Base-by-base conservation (phyloP, 768 basidiomycete genomes). In the Suillus decipiens region DNA sequence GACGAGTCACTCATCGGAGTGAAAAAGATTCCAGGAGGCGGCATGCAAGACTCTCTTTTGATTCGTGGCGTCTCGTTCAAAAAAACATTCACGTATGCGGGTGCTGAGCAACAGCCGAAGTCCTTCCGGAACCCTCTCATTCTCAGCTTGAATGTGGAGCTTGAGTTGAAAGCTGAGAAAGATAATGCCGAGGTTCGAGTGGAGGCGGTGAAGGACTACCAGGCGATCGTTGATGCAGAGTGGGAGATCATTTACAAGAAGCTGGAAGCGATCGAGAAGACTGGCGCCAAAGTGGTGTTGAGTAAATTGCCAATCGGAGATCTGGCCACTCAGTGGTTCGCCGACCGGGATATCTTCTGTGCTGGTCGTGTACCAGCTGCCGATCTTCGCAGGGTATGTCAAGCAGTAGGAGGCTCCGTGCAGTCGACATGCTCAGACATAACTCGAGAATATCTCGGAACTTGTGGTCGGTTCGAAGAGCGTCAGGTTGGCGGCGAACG, bases 241-340 rank as follows among this genome's bases (percentile, higher is more conserved):
- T 99, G 97, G 97, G 93, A 96, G 70, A 99, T 99, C 76, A 99
- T 99, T 71, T 99, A 96, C 80, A 87, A 92, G 68, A 99, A 99
- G 77, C 82, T 99, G 17, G 90, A 96, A 70, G 94, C 95, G 3
- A 97, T 99, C 73, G 93, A 94, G 70, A 89, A 91, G 71, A 97
- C 96, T 2, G 97, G 96, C 45, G 97, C 97, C 34, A 96, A 96
- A 74, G 94, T 99, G 66, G 95, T 99, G 42, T 83, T 99, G 67
- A 97, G 95, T 80, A 97, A 98, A 77, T 86, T 99, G 11, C 97
- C 97, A 12, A 99, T 99, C 71, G 97, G 97, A 36, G 97, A 99
- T 79, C 82, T 99, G 45, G 97, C 97, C 1, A 99, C 97, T 3
- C 97, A 99, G 73, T 99, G 95, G 91, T 99, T 99, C 73, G 96